Conservation (phyloP, 164 flowering plant genomes). For the Santalum album region DNA sequence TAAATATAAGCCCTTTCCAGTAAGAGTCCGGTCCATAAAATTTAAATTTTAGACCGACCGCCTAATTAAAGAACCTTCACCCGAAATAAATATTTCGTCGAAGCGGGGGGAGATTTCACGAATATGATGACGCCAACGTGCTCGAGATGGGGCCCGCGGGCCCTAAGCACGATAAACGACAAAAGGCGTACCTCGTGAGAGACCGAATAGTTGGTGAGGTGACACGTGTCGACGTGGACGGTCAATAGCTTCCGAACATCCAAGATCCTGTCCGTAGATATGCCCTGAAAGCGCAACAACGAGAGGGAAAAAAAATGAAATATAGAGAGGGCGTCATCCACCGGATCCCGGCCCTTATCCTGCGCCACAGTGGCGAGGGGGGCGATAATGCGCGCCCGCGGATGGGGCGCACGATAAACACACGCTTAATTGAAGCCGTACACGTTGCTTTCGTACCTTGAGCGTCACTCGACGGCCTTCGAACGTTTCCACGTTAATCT, state of each 20-base stretch:
- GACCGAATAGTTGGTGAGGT: conserved; percentile 73
- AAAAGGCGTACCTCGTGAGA: conserved; percentile 94
- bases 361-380: not conserved
- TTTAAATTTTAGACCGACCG: no score
- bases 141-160: no score
- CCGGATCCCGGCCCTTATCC: not conserved
- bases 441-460: no score
- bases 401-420: no score
- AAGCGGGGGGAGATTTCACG: no score
- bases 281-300: conserved; percentile 38
- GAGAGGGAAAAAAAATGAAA: not conserved
- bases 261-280: conserved; percentile 84
- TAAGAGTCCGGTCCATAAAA: no score
- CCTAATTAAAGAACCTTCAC: no score
- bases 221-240: conserved; percentile 77
- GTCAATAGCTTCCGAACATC: conserved; percentile 69
- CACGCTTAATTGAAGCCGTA: no score
- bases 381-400: not conserved
- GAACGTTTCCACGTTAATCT: conserved; percentile 58
- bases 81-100: no score
- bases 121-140: no score
- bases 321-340: not conserved
- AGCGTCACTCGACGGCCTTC: conserved; percentile 67
- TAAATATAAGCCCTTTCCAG: no score
- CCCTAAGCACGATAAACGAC: no score